Evolutionary conservation across 164 flowering plant species (phyloP).

Genomic region (Santalum album): DNA sequence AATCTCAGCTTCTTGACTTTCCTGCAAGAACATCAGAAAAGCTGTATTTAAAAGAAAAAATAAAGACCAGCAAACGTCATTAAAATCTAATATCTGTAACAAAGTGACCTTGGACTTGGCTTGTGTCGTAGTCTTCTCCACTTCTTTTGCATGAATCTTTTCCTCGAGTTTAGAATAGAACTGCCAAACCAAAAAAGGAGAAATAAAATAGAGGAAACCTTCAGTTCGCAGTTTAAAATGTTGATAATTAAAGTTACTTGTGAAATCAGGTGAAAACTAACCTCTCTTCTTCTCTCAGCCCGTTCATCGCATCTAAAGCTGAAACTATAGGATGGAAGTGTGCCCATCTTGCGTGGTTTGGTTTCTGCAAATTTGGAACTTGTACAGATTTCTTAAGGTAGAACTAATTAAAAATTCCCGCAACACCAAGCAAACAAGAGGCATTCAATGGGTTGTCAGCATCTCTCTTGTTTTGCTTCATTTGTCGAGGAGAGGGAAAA

Average conservation of each 20-base stretch:
- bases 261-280: constrained; percentile 15
- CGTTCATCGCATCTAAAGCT: constrained; percentile 88
- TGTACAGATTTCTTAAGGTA: constrained; percentile 38
- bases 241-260: background rate
- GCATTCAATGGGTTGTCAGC: too few relatives aligned
- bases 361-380: constrained; percentile 50
- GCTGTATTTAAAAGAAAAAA: too few relatives aligned
- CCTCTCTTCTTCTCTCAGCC: constrained; percentile 93
- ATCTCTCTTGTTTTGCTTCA: too few relatives aligned
- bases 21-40: constrained; percentile 31
- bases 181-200: constrained; percentile 35
- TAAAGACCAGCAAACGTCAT: too few relatives aligned
- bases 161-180: constrained; percentile 88
- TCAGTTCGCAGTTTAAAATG: constrained; percentile 1
- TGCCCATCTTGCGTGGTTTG: constrained; percentile 46
- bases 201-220: too few relatives aligned
- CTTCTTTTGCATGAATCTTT: constrained; percentile 76
- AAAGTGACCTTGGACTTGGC: constrained; percentile 75
- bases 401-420: constrained; percentile 9
- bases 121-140: constrained; percentile 60
- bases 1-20: constrained; percentile 82
- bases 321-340: constrained; percentile 71
- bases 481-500: background rate
- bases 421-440: too few relatives aligned
- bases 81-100: background rate